These are phyloP conservation scores for Cystoderma amianthinum DNA, from an alignment of 768 basidiomycete species.

Conservation along the genomic window DNA sequence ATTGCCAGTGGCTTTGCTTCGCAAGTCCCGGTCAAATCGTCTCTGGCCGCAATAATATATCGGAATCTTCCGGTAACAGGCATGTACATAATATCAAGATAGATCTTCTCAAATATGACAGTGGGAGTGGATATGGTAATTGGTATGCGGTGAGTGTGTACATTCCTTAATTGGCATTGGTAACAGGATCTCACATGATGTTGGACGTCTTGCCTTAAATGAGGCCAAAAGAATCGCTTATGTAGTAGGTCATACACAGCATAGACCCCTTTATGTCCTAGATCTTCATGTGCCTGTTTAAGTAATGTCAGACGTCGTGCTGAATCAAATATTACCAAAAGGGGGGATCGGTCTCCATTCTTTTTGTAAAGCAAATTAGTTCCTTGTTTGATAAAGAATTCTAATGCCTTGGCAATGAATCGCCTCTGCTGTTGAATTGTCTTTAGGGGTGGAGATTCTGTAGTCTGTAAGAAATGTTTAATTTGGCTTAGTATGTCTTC, in stretches of 20 bases:
- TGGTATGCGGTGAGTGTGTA: background rate
- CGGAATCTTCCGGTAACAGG: constrained; percentile 9
- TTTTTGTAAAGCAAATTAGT: constrained; percentile 10
- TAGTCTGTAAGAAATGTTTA: constrained; percentile 5
- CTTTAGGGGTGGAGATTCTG: background rate
- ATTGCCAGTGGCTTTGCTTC: constrained; percentile 13
- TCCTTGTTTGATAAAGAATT: constrained; percentile 14
- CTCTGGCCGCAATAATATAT: constrained; percentile 16
- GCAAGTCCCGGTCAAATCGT: constrained; percentile 19
- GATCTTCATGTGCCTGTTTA: too few relatives aligned
- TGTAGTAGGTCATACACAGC: constrained; percentile 9
- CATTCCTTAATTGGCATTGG: constrained; percentile 16
- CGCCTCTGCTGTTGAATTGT: background rate
- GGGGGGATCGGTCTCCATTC: constrained; percentile 10
- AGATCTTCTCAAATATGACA: constrained; percentile 9
- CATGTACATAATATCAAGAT: constrained; percentile 18
- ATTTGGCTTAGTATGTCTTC: constrained; percentile 8
- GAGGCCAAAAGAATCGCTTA: background rate
- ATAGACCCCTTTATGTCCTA: constrained; percentile 19
- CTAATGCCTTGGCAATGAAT: constrained; percentile 3
- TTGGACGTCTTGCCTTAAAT: constrained; percentile 7
- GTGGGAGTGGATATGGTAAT: constrained; percentile 3
- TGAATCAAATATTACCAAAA: constrained; percentile 8
- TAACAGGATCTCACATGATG: constrained; percentile 17
- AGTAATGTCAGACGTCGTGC: constrained; percentile 15